Evolutionary conservation across 768 basidiomycete species (phyloP).

Genomic region (Psilocybe cubensis): DNA sequence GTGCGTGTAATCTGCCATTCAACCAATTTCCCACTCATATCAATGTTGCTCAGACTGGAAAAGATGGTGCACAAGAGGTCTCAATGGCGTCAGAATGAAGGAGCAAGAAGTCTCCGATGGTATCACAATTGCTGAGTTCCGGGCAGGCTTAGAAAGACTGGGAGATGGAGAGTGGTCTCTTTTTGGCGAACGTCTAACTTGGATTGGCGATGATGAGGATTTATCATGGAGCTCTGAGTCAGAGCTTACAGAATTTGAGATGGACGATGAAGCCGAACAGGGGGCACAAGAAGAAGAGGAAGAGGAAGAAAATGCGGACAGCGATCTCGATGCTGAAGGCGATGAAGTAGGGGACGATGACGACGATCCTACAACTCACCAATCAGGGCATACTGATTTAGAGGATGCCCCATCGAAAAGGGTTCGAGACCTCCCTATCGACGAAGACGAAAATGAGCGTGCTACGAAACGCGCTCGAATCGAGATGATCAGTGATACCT

Average conservation of each 20-base stretch:
- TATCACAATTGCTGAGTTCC: conserved; percentile 30
- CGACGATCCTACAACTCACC: background rate
- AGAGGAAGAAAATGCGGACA: background rate
- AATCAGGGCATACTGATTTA: background rate
- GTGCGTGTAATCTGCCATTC: conserved; percentile 23
- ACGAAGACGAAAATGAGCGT: conserved; percentile 11
- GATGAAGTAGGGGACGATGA: conserved; percentile 10
- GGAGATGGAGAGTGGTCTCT: conserved; percentile 23
- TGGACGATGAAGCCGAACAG: conserved; percentile 11
- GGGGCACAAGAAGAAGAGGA: background rate
- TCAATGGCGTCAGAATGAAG: conserved; percentile 40
- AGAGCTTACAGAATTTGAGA: conserved; percentile 24
- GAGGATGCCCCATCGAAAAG: background rate
- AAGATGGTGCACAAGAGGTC: conserved; percentile 38
- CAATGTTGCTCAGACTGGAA: conserved; percentile 35
- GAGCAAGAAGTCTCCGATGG: conserved; percentile 37
- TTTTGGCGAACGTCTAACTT: conserved; percentile 10
- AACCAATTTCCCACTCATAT: background rate
- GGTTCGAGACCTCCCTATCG: background rate
- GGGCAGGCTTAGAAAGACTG: conserved; percentile 20
- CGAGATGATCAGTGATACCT: background rate
- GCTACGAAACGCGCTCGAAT: conserved; percentile 11
- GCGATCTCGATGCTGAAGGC: conserved; percentile 18
- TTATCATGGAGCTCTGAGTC: conserved; percentile 15
- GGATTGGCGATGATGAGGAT: conserved; percentile 14